A percentile compares a stretch with the other conserved stretches of the same genome.
Evolutionary conservation across 352 stramenopile genomes (phyloP).

Genomic region (Phytopythium litorale): DNA sequence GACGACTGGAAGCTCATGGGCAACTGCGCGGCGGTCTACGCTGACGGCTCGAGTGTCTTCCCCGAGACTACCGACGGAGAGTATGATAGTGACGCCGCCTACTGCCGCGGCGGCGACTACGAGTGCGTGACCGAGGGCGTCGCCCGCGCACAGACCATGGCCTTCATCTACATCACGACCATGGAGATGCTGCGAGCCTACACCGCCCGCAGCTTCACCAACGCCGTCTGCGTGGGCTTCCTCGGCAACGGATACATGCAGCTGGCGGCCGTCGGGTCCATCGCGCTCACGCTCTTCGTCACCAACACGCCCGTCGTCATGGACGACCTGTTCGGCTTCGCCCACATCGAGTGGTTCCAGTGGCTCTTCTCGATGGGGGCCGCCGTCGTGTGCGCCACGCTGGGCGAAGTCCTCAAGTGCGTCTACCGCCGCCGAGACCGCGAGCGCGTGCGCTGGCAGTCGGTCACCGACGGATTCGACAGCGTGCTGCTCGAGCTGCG

Average conservation of each 20-base stretch:
- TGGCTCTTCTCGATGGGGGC: slow-evolving; percentile 35
- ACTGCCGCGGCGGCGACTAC: slow-evolving; percentile 23
- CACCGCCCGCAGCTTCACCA: slow-evolving; percentile 43
- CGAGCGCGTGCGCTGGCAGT: slow-evolving; percentile 19
- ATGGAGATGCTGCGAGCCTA: slow-evolving; percentile 48
- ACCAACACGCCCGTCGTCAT: slow-evolving; percentile 31
- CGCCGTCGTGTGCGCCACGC: slow-evolving; percentile 23
- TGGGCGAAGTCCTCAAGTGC: slow-evolving; percentile 40
- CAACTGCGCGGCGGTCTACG: slow-evolving; percentile 21
- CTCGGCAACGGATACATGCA: slow-evolving; percentile 42
- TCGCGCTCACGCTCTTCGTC: slow-evolving; percentile 31
- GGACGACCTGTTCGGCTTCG: slow-evolving; percentile 39
- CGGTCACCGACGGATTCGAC: slow-evolving; percentile 34
- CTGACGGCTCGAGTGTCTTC: slow-evolving; percentile 20
- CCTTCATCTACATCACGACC: slow-evolving; percentile 44
- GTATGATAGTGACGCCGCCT: slow-evolving; percentile 15
- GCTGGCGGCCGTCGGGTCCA: slow-evolving; percentile 29
- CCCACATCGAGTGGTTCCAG: slow-evolving; percentile 36
- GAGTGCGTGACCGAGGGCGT: slow-evolving; percentile 38
- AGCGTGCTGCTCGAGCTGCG: slow-evolving; percentile 37
- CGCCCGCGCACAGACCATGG: slow-evolving; percentile 37
- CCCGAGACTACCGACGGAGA: slow-evolving; percentile 6
- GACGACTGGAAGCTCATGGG: slow-evolving; percentile 21
- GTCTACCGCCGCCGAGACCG: slow-evolving; percentile 33
- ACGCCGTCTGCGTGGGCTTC: slow-evolving; percentile 33